Evolutionary conservation across 768 basidiomycete genomes (phyloP).

Genomic region (Dacryopinax spathularia): DNA sequence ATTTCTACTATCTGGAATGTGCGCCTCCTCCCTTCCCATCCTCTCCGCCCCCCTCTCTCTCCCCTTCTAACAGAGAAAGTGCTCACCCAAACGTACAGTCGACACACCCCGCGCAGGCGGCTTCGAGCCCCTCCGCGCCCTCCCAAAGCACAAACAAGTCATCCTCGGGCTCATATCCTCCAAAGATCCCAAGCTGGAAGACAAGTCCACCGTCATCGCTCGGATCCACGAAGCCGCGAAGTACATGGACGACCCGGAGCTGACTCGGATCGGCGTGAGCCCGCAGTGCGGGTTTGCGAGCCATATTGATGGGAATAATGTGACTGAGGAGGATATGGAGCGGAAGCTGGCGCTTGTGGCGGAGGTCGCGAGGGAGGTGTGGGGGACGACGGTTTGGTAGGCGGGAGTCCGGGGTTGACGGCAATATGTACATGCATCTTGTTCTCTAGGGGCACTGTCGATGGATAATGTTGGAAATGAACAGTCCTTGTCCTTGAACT

Average conservation of each 20-base stretch:
- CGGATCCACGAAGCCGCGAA: constrained; percentile 42
- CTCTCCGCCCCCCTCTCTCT: no score
- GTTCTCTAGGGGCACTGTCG: no score
- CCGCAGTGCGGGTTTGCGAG: constrained; percentile 54
- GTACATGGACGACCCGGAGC: constrained; percentile 32
- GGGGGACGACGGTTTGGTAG: background rate
- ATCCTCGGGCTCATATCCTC: constrained; percentile 34
- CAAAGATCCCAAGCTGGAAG: constrained; percentile 24
- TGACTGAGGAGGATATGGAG: constrained; percentile 35
- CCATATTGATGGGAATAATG: constrained; percentile 42
- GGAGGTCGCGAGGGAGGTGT: constrained; percentile 25
- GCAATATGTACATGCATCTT: background rate
- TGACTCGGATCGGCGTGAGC: constrained; percentile 35
- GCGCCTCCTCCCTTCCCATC: no score
- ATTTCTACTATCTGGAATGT: constrained; percentile 1
- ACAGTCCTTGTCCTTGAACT: no score
- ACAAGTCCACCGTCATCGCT: background rate
- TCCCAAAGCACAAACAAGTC: constrained; percentile 28
- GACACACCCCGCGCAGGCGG: constrained; percentile 46
- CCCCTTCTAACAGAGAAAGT: no score
- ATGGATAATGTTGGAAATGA: no score
- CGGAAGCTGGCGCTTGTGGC: constrained; percentile 35
- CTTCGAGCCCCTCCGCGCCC: constrained; percentile 25
- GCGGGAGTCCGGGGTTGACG: no score
- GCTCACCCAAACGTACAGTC: no score